phyloP scores from a whole-genome alignment of 345 rosid genomes.

The Microthlaspi erraticum region DNA sequence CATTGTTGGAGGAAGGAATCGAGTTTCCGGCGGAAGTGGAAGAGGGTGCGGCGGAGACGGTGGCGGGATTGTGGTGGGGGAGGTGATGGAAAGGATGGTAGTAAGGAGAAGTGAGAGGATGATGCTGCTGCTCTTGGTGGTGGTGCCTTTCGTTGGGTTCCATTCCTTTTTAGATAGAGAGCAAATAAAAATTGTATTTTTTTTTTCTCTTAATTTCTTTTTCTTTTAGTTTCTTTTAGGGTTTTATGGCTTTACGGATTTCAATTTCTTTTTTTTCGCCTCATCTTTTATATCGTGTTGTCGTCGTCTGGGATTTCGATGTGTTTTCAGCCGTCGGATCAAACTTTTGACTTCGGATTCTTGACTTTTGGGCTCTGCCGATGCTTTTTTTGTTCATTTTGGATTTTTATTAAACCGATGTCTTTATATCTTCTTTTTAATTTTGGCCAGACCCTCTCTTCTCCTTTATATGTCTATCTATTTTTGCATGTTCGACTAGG shows the following conservation, averaged over 20 bases:
- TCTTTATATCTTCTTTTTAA: background rate
- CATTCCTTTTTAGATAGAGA: slow-evolving; percentile 54
- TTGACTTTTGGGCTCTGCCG: slow-evolving; percentile 4
- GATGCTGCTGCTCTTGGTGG: slow-evolving; percentile 45
- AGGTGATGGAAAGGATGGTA: slow-evolving; percentile 34
- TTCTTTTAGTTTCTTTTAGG: slow-evolving; percentile 36
- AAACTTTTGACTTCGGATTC: slow-evolving; percentile 10
- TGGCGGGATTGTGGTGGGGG: slow-evolving; percentile 40
- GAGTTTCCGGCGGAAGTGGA: slow-evolving; percentile 39
- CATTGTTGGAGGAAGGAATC: slow-evolving; percentile 63
- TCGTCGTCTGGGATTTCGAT: slow-evolving; percentile 36
- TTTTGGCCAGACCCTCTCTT: background rate
- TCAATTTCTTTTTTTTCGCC: background rate
- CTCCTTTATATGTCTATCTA: background rate
- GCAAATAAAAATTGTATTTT: slow-evolving; percentile 39
- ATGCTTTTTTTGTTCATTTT: slow-evolving; percentile 1
- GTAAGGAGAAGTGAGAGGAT: slow-evolving; percentile 57
- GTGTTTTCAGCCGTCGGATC: slow-evolving; percentile 34
- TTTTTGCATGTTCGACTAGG: slow-evolving; percentile 3
- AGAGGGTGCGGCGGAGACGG: slow-evolving; percentile 51
- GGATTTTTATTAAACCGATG: background rate
- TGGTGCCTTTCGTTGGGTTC: slow-evolving; percentile 67
- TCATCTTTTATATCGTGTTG: slow-evolving; percentile 23
- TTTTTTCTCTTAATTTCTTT: slow-evolving; percentile 33
- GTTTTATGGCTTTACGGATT: slow-evolving; percentile 36